phyloP scores from a whole-genome alignment of 2,329 filamentous ascomycete species.

The Cladosporium sp. region DNA sequence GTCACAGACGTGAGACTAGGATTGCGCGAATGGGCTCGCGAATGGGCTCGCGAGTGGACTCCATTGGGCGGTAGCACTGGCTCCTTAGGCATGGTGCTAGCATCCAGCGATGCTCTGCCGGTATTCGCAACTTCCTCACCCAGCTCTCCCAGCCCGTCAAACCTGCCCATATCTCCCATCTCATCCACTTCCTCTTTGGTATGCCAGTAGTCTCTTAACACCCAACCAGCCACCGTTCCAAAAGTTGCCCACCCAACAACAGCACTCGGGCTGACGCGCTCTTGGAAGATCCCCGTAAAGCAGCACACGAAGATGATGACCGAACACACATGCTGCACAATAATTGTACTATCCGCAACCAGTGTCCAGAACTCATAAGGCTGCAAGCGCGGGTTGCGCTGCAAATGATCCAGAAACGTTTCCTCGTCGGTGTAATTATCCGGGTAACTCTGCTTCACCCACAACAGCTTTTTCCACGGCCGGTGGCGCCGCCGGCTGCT shows the following conservation, averaged over 20 bases:
- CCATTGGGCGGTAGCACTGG: conserved; percentile 2
- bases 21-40: conserved; percentile 37
- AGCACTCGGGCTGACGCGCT: conserved; percentile 82
- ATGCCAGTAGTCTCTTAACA: conserved; percentile 85
- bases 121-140: conserved; percentile 1
- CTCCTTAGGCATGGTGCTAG: neutral
- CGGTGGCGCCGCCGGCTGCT: conserved; percentile 57
- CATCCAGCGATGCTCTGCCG: conserved; percentile 5
- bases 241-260: conserved; percentile 82
- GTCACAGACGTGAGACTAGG: conserved; percentile 52
- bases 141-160: conserved; percentile 1
- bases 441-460: conserved; percentile 97
- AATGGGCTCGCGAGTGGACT: neutral
- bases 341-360: conserved; percentile 90
- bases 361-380: conserved; percentile 98
- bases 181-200: conserved; percentile 36
- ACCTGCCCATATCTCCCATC: conserved; percentile 9
- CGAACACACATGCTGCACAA: conserved; percentile 93
- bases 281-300: conserved; percentile 85
- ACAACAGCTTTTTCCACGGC: conserved; percentile 88
- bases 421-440: conserved; percentile 98
- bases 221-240: conserved; percentile 81
- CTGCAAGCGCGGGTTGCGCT: conserved; percentile 86
- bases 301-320: conserved; percentile 93
- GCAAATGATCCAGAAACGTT: conserved; percentile 92